Percentiles rank a stretch among this genome's conserved stretches.
Evolutionary conservation across 352 stramenopile species (phyloP).

Genomic region (Ophiocytium majus): DNA sequence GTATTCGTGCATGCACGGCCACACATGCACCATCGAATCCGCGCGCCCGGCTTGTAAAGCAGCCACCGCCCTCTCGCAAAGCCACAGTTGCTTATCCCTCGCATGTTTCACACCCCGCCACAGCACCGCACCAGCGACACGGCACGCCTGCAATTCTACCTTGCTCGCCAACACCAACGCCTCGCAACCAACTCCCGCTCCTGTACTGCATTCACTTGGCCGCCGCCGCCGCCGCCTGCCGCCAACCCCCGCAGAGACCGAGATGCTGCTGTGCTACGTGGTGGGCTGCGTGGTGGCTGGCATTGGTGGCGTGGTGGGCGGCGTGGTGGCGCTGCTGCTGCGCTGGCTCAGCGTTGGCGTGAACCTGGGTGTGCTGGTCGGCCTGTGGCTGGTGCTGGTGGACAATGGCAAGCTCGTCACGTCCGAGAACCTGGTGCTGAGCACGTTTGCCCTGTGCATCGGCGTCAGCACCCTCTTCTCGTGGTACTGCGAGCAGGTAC

Average conservation of each 20-base stretch:
- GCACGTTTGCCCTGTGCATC: constrained; percentile 22
- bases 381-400: constrained; percentile 35
- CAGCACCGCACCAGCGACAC: too few species aligned
- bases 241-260: constrained; percentile 26
- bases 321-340: constrained; percentile 29
- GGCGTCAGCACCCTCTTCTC: constrained; percentile 2
- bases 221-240: too few species aligned
- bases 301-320: constrained; percentile 26
- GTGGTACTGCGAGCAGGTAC: constrained; percentile 9
- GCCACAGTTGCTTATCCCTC: too few species aligned
- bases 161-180: too few species aligned
- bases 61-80: too few species aligned
- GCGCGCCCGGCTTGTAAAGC: not conserved
- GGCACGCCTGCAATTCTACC: too few species aligned
- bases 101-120: too few species aligned
- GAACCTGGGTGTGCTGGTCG: constrained; percentile 27
- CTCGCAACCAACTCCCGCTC: too few species aligned
- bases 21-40: too few species aligned
- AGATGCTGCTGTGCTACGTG: constrained; percentile 33
- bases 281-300: constrained; percentile 20
- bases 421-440: constrained; percentile 16
- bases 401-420: constrained; percentile 18
- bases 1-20: too few species aligned
- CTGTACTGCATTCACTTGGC: too few species aligned
- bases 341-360: constrained; percentile 16